A percentile compares a stretch with the other conserved stretches of the same genome.
phyloP scores from a whole-genome alignment of 2,329 filamentous ascomycete genomes.

The Fulvia fulva region DNA sequence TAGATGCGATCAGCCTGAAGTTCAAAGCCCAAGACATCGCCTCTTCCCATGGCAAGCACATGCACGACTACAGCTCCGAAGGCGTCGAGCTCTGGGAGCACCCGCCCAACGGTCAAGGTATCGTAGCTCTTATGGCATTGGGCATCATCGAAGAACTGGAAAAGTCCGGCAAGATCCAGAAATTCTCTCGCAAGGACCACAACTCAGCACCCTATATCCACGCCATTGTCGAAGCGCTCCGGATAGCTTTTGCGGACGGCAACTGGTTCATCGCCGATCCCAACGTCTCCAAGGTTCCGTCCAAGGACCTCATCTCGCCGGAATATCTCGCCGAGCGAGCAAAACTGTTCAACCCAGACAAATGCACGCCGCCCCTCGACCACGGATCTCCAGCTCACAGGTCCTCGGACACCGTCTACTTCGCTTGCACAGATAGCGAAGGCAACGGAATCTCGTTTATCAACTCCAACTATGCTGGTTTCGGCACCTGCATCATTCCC shows the following conservation, averaged over 20 bases:
- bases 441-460: conserved; percentile 96
- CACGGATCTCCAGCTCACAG: conserved; percentile 82
- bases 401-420: conserved; percentile 92
- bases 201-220: conserved; percentile 75
- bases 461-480: conserved; percentile 88
- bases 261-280: conserved; percentile 90
- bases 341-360: conserved; percentile 56
- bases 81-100: conserved; percentile 91
- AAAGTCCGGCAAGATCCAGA: conserved; percentile 66
- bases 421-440: conserved; percentile 71
- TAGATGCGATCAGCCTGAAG: conserved; percentile 75
- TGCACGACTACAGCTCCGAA: conserved; percentile 44
- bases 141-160: conserved; percentile 88
- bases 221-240: conserved; percentile 78
- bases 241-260: conserved; percentile 85
- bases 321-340: conserved; percentile 69
- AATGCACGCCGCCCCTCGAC: conserved; percentile 51
- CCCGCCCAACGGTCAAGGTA: conserved; percentile 92
- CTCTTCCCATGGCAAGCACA: conserved; percentile 43
- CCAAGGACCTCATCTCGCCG: conserved; percentile 64
- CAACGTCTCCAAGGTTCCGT: conserved; percentile 65
- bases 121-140: conserved; percentile 89
- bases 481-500: conserved; percentile 84
- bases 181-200: conserved; percentile 67
- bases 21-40: conserved; percentile 53